Evolutionary conservation across 2,329 filamentous ascomycete genomes (phyloP), one percentile per base, ranked within the genome.

Genomic region (Pseudogymnoascus sp.): DNA sequence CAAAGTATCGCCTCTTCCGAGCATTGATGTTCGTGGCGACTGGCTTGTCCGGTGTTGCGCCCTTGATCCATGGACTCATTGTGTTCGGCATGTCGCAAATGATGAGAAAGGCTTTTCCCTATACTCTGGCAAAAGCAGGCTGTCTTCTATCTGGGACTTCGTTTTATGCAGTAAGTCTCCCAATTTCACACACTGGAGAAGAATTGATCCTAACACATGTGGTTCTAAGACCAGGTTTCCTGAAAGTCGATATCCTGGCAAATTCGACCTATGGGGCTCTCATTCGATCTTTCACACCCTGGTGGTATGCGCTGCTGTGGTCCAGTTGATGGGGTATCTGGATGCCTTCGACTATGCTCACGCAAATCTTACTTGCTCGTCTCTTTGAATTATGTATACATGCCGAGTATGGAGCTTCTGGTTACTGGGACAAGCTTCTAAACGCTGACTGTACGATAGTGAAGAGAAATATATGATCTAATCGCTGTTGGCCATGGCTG

Each of bases 271-370:
- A 7, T 60, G 59, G 1, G 68, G 68, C 4, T 69, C 65, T 0
- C 69, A 71, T 60, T 64, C 68, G 31, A 66, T 71, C 5, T 71
- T 70, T 56, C 68, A 71, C 63, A 40, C 69, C 1, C 29, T 68
- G n/a, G 65, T 67, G 11, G 67, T 66, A 4, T 42, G 60, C 11
- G 67, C 62, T n/a, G 29, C 60, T 38, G 46, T 63, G 11, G 61
- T 62, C 3, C 67, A 68, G 31, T 64, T 68, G 29, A 46, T 21
- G 4, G 65, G 65, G 13, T 29, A 64, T 9, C 17, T 66, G 26
- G 35, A 61, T 13, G 62, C 65, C 5, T 67, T 46, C 53, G 64
- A 67, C 46, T 67, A 63, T 62, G 37, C 19, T 59, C 59, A 63
- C 17, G 31, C 29, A 11, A 35, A 62, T 59, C 44, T n/a, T 10